Base-by-base conservation (phyloP, 2,329 filamentous ascomycete genomes). In the Fusarium poae region DNA sequence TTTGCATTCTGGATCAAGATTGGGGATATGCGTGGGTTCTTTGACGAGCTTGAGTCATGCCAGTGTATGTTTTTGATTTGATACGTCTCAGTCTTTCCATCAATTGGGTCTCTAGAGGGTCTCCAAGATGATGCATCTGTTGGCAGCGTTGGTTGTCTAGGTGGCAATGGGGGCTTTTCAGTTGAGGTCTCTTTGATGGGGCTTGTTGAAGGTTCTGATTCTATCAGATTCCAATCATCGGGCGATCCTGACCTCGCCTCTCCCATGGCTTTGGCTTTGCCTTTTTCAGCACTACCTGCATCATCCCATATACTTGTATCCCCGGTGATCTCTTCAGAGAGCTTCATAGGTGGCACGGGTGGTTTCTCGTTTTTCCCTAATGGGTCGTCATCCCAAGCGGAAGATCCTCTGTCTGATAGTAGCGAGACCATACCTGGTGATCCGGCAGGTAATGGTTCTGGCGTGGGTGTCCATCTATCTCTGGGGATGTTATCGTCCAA, bases 1-100 rank as follows among this genome's bases (percentile, higher is more conserved):
- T 99, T 99, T 58, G 91, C 89, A 72, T 97, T 98, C 76, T 99
- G 95, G 5, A 97, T 89, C 40, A 98, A 82, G 57, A 98, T 93
- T 0, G 96, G 95, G 1, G 93, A 95, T n/a, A 86, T 85, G 43
- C 93, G 86, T 37, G 92, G 84, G 54, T 88, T 88, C n/a, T 86
- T 84, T 2, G 83, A 77, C 0, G 85, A 83, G 13, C 77, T 86
- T 3, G 83, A 79, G 77, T 97, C 93, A 62, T 89, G 84, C 94
- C 95, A 98, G 64, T 88, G 89, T 65, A 98, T 90, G 63, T 94
- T 94, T 77, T 97, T 97, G 77, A 98, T 94, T 57, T 94, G 91
- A 74, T 99, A 98, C 1, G 93, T 96, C 78, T 97, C 94, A 0
- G 84, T 80, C 71, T 84, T 85, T 45, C 79, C 81, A n/a, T 82